A percentile compares a stretch with the other conserved stretches of the same genome.
These are phyloP conservation scores for Lactarius evosmus DNA, from an alignment of 768 basidiomycete species.

Conservation along the genomic window DNA sequence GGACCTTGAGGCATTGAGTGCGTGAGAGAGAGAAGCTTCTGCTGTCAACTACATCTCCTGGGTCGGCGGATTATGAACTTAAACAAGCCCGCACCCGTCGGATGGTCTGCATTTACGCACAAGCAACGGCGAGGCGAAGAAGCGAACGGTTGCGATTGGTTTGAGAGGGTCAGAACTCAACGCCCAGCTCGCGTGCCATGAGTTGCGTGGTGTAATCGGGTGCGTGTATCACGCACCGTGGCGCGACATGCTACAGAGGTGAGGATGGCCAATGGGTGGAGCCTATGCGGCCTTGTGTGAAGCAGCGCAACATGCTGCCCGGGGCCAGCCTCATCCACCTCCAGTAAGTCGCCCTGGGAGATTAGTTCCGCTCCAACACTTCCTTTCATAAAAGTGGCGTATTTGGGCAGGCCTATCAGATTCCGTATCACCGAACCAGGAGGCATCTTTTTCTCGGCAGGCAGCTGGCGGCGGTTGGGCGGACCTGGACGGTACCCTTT, in stretches of 20 bases:
- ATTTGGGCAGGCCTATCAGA: neutral
- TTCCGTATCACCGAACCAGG: neutral
- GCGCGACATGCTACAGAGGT: neutral
- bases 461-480: too few relatives aligned
- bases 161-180: too few relatives aligned
- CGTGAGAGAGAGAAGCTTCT: neutral
- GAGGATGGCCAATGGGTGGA: neutral
- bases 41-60: neutral
- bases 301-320: neutral
- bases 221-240: neutral
- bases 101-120: neutral
- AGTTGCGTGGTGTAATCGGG: neutral
- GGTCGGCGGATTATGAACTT: neutral
- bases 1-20: neutral
- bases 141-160: neutral
- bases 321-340: neutral
- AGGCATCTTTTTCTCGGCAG: too few relatives aligned
- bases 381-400: neutral
- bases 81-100: neutral
- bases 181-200: neutral
- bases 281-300: neutral
- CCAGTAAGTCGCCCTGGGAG: neutral
- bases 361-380: neutral
- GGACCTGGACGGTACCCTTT: too few relatives aligned
- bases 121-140: neutral